Base-by-base conservation (phyloP, 495 filamentous ascomycete genomes). In the Chaetomium cochliodes region DNA sequence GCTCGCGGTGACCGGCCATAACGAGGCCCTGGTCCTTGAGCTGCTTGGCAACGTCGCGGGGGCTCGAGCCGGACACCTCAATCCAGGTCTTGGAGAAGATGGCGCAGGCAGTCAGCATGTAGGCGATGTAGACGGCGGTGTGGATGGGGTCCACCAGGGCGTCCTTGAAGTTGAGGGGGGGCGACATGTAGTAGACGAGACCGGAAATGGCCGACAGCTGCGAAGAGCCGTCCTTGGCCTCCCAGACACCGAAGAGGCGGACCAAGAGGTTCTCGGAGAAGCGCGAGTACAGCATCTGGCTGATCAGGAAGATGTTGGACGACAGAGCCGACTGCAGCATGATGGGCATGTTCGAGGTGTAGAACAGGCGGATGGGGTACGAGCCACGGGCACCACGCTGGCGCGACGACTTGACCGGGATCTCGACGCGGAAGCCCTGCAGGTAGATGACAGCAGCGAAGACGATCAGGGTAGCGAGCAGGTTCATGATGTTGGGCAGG, bases 11-110 rank as follows among this genome's bases (percentile, higher is more conserved):
- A 67, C 96, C 96, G 71, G 96, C 94, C 96, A 99, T 99, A 71
- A 98, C 92, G 56, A 99, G 88, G 72, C 96, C 93, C 80, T 97
- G 93, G 74, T 98, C 96, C 87, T 99, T 99, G 74, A 99, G 86
- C 81, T 99, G 96, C 88, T 99, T 99, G 68, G 96, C 96, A 67
- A 99, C 96, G 75, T 99, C 96, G 76, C 96, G 90, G 26, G 96
- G 96, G 78, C 90, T 91, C 64, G 93, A 96, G 76, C 96, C 96
- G 42, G 93, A 97, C 66, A 99, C 96, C 79, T 99, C 96, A 74
- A 99, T 98, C 96, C 94, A 98, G 26, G 94, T 98, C 91, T 98
- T 99, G 78, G 92, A 97, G 85, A 99, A 99, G 75, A 98, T 85
- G 58, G 96, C 96, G 72, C 96, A 99, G 67, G 96, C 96, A 69